Percentiles rank a stretch among this genome's conserved stretches.
Evolutionary conservation across 202 grass and related monocot species (phyloP).

Genomic region (Eragrostis tef): DNA sequence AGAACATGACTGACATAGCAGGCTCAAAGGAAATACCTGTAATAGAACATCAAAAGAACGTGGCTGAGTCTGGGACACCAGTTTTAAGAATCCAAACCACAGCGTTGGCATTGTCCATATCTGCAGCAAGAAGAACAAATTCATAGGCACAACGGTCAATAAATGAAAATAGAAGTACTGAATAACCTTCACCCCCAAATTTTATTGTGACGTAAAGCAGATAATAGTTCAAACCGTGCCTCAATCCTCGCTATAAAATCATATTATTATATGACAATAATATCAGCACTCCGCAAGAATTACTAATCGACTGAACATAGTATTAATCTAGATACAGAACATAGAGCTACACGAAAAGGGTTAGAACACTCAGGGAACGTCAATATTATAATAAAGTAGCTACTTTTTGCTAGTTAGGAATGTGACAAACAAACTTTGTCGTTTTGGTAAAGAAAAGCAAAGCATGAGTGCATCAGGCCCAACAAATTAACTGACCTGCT

Average conservation of each 20-base stretch:
- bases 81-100: constrained; percentile 93
- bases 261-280: constrained; percentile 27
- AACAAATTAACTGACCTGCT: constrained; percentile 63
- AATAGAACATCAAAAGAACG: constrained; percentile 87
- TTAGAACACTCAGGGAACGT: constrained; percentile 10
- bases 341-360: background rate
- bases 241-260: background rate
- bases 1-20: constrained; percentile 28
- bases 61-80: constrained; percentile 84
- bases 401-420: constrained; percentile 22
- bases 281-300: background rate
- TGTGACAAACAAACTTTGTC: constrained; percentile 26
- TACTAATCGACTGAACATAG: constrained; percentile 16
- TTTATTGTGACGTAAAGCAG: constrained; percentile 14
- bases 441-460: constrained; percentile 17
- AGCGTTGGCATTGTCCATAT: constrained; percentile 99
- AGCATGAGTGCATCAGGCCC: constrained; percentile 1
- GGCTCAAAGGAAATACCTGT: constrained; percentile 55
- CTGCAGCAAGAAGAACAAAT: constrained; percentile 52
- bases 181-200: background rate
- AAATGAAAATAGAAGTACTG: constrained; percentile 24
- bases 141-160: constrained; percentile 29
- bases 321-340: constrained; percentile 1
- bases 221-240: constrained; percentile 42
- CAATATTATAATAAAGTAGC: constrained; percentile 17